Evolutionary conservation across 1,284 basidiomycete species (phyloP).

Genomic region (Malassezia restricta): DNA sequence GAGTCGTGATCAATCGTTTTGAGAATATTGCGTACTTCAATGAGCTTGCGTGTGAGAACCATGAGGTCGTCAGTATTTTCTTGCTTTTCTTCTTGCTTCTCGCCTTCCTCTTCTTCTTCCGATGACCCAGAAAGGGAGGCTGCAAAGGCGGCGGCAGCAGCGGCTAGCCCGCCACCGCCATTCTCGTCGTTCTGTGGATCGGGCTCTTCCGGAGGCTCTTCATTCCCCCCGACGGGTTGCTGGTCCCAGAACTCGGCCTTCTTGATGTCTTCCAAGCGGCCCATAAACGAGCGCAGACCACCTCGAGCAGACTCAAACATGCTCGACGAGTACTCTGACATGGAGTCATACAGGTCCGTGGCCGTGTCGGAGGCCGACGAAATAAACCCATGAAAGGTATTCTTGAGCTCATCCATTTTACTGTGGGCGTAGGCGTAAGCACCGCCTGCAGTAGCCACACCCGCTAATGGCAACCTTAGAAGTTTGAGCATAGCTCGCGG

Average conservation of each 20-base stretch:
- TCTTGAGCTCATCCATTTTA: slow-evolving; percentile 32
- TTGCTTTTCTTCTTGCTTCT: slow-evolving; percentile 4
- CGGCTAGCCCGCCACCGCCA: slow-evolving; percentile 3
- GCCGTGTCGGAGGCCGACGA: neutral
- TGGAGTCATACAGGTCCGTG: slow-evolving; percentile 18
- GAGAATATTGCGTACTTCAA: slow-evolving; percentile 86
- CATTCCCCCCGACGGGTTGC: neutral
- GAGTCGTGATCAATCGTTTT: slow-evolving; percentile 81
- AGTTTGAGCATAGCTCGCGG: slow-evolving; percentile 33
- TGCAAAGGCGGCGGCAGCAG: slow-evolving; percentile 21
- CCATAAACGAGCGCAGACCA: neutral
- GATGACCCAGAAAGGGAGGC: neutral
- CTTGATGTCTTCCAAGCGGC: slow-evolving; percentile 2
- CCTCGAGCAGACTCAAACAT: slow-evolving; percentile 14
- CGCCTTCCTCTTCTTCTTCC: slow-evolving; percentile 3
- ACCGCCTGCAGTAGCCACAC: slow-evolving; percentile 33
- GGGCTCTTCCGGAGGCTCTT: neutral
- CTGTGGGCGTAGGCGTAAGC: slow-evolving; percentile 40
- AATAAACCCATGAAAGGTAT: neutral
- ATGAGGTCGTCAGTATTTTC: slow-evolving; percentile 53
- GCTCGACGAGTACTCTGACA: slow-evolving; percentile 25
- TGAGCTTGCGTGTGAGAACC: slow-evolving; percentile 85
- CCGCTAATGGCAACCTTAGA: slow-evolving; percentile 33
- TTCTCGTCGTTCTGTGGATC: neutral
- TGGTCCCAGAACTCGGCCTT: neutral